Base-by-base conservation (phyloP, 805 yeast genomes). In the Pichia pseudocactophila region DNA sequence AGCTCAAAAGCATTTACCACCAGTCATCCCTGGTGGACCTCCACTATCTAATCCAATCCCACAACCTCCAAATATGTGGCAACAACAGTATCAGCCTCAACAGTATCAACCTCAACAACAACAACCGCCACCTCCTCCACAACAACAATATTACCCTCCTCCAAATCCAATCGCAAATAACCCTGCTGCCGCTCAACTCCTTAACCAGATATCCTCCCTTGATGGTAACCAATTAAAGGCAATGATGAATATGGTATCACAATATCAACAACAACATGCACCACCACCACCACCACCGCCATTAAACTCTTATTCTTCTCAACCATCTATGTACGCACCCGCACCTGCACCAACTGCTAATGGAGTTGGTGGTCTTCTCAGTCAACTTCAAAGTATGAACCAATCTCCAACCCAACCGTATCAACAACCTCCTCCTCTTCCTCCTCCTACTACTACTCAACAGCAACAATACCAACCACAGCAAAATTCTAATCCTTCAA, bases 71-170 rank as follows among this genome's bases (percentile, higher is more conserved):
- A 32, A 31, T 34, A 20, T 22, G n/a, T 32, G 31, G 13, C 34
- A 36, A n/a, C n/a, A n/a, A n/a, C 57, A 53, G 37, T 52, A 41
- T 32, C 46, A 46, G 19, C 50, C 48, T 30, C 58, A 50, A 22
- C 54, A 46, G 33, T 47, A 42, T 32, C 34, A 31, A 16, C 31
- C 31, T 11, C 31, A 11, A 22, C 25, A 10, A 19, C 54, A 40
- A 8, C 40, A 40, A 22, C 46, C 42, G 31, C 40, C 30, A 13
- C 47, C 39, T 9, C 44, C 46, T 32, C 53, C 44, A 34, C 52
- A 44, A 37, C 45, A 46, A 25, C 46, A 45, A 15, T 22, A 22
- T 22, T 22, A 22, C 25, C 8, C 25, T 6, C 25, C 25, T 6
- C 25, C 5, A 8, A 22, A 22, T 8, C 25, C 25, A 6, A 22